Evolutionary conservation across 768 basidiomycete species (phyloP), one percentile per base, ranked within the genome.

Genomic region (Suillus lakei): DNA sequence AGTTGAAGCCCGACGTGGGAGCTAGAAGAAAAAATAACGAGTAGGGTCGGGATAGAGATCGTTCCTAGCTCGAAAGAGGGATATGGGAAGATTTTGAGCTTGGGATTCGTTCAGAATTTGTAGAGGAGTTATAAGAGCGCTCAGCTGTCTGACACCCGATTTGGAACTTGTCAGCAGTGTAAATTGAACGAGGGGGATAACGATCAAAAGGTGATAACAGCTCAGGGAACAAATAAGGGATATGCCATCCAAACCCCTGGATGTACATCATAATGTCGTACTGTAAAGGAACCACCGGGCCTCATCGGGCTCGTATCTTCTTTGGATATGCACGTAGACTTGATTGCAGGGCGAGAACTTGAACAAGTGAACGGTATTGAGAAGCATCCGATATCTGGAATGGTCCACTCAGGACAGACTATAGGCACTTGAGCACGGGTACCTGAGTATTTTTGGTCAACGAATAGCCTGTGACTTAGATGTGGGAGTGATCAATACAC

Each of bases 61-160:
- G 16, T 36, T 63, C 66, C 46, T 23, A 48, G 23, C 39, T 56
- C 26, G 62, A 12, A 64, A 54, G 55, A 30, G 41, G 54, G 44
- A 1, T 39, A 39, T 50, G 67, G 66, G 60, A 53, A 26, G 56
- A 34, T 16, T 28, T 34, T 30, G n/a, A 34, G 48, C 23, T 54
- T 18, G 65, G 30, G 30, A 60, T 55, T 30, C 1, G 51, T 48
- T 7, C 3, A 51, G 4, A 38, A 5, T 12, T 44, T 13, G 50
- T 34, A 53, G 16, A 30, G 62, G 2, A 68, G 72, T n/a, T 75
- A 77, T 74, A 74, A 66, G 54, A 10, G 23, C 2, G 6, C 5
- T 26, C 18, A 28, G 39, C 1, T 28, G 16, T 5, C 10, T 28
- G 58, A 41, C 0, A 9, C 36, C 38, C 6, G 26, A 59, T 59